Percentiles rank a stretch among this genome's conserved stretches.
Evolutionary conservation across 2,329 filamentous ascomycete species (phyloP).

Genomic region (Aureobasidium melanogenum): DNA sequence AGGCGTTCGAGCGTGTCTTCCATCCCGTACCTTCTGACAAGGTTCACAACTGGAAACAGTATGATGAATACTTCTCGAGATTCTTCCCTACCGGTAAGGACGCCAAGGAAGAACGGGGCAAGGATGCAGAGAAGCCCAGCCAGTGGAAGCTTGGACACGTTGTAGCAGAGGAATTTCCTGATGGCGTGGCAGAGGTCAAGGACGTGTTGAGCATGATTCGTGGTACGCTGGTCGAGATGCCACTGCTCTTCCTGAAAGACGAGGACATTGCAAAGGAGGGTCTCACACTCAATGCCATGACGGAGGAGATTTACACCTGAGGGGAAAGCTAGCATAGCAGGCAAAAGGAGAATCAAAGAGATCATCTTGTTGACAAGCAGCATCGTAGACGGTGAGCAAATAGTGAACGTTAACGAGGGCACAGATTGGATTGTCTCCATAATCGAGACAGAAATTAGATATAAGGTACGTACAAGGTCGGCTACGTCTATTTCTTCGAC

Average conservation of each 20-base stretch:
- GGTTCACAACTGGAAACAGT: constrained; percentile 63
- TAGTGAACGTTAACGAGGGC: background rate
- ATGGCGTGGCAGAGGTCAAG: constrained; percentile 41
- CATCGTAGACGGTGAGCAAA: background rate
- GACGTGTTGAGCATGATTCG: constrained; percentile 66
- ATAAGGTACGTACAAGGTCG: background rate
- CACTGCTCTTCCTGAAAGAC: constrained; percentile 74
- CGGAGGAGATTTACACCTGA: constrained; percentile 3
- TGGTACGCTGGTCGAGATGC: constrained; percentile 69
- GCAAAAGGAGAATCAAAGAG: background rate
- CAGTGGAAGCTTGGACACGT: constrained; percentile 81
- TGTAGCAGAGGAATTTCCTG: constrained; percentile 46
- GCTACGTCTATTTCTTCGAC: constrained; percentile 3
- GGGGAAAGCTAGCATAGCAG: background rate
- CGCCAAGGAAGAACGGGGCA: constrained; percentile 35
- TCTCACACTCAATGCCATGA: constrained; percentile 41
- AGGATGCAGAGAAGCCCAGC: constrained; percentile 28
- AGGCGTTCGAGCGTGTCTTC: constrained; percentile 73
- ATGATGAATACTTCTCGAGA: constrained; percentile 60
- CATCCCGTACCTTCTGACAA: constrained; percentile 64
- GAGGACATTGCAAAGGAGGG: constrained; percentile 82
- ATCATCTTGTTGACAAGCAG: background rate
- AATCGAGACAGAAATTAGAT: background rate
- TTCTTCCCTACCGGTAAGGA: constrained; percentile 48
- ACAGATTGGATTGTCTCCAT: background rate